These are phyloP conservation scores for Monosporozyma yasuniensis DNA, from an alignment of 805 yeast species.

Conservation along the genomic window DNA sequence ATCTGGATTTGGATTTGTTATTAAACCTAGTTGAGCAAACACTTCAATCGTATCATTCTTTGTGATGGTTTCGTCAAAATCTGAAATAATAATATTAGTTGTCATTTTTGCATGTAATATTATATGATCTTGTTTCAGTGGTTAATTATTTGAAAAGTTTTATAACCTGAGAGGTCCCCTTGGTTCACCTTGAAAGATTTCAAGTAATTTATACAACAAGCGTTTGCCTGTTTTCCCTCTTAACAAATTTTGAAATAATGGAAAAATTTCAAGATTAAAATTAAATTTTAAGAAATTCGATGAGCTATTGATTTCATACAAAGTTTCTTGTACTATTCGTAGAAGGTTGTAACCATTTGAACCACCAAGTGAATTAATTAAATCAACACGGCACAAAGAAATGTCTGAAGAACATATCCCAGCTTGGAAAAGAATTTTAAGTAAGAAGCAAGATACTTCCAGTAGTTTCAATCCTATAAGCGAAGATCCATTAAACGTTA, in stretches of 20 bases:
- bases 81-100: conserved; percentile 18
- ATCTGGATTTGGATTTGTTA: conserved; percentile 7
- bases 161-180: background rate
- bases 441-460: conserved; percentile 10
- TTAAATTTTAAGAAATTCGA: conserved; percentile 1
- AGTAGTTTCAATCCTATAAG: conserved; percentile 6
- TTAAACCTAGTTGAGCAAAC: conserved; percentile 20
- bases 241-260: background rate
- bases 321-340: too few species aligned
- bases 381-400: too few species aligned
- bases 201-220: background rate
- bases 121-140: background rate
- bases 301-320: background rate
- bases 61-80: conserved; percentile 30
- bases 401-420: conserved; percentile 25
- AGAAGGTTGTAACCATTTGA: too few species aligned
- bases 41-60: conserved; percentile 20
- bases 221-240: too few species aligned
- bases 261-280: background rate
- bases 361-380: too few species aligned
- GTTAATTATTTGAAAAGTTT: background rate
- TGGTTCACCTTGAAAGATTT: background rate
- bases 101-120: conserved; percentile 6
- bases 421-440: conserved; percentile 30
- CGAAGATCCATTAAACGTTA: conserved; percentile 29